Conservation (phyloP, 495 filamentous ascomycete genomes). For the Neurospora cerealis region DNA sequence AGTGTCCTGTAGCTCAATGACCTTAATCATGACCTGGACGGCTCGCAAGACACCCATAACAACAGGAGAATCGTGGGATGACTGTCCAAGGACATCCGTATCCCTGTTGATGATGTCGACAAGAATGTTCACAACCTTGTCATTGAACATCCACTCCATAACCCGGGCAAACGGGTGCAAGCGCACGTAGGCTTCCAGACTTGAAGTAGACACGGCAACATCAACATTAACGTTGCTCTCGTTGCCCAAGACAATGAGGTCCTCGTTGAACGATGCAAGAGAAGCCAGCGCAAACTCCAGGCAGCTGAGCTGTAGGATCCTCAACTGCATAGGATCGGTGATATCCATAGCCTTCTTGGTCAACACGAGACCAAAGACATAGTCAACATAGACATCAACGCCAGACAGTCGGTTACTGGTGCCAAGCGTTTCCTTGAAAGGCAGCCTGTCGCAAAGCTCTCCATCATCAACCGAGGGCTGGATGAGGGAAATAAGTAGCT, state of each 20-base stretch:
- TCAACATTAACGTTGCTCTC: constrained; percentile 64
- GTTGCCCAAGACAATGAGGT: constrained; percentile 73
- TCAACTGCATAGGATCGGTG: constrained; percentile 50
- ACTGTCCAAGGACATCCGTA: constrained; percentile 51
- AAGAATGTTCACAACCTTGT: constrained; percentile 69
- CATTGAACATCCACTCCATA: constrained; percentile 96
- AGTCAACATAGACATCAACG: constrained; percentile 88
- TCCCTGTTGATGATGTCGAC: constrained; percentile 70
- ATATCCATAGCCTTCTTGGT: constrained; percentile 49
- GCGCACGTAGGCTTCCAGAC: constrained; percentile 63
- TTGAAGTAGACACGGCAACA: constrained; percentile 55
- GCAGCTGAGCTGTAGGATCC: constrained; percentile 63
- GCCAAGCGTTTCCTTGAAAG: constrained; percentile 87
- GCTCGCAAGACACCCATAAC: constrained; percentile 62
- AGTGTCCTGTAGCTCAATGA: constrained; percentile 80
- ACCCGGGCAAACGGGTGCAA: constrained; percentile 86
- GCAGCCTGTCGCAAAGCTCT: constrained; percentile 59
- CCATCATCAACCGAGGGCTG: constrained; percentile 46
- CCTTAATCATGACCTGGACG: constrained; percentile 68
- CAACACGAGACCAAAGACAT: constrained; percentile 67
- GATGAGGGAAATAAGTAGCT: constrained; percentile 58
- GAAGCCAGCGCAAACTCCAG: constrained; percentile 68
- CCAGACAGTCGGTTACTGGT: constrained; percentile 67
- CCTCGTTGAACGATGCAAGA: constrained; percentile 80
- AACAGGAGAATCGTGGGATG: constrained; percentile 61